phyloP scores from a whole-genome alignment of 768 basidiomycete genomes.

The Tylopilus sp. region DNA sequence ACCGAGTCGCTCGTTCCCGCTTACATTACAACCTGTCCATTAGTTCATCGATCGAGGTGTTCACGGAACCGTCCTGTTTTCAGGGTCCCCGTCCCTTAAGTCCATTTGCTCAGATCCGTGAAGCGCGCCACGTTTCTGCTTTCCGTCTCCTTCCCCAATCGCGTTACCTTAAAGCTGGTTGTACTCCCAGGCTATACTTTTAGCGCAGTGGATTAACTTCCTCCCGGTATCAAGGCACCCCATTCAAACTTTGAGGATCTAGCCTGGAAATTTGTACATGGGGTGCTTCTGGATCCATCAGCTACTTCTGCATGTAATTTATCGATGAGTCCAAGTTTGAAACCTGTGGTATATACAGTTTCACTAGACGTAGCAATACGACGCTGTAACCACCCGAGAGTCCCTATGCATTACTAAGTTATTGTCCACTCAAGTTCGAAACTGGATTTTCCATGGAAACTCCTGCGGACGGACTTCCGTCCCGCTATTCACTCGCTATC shows the following conservation, averaged over 20 bases:
- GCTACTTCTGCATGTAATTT: background rate
- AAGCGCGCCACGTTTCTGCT: background rate
- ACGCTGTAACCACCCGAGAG: background rate
- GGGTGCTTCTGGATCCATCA: background rate
- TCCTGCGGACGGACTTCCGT: slow-evolving; percentile 4
- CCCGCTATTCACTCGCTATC: background rate
- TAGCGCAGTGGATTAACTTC: background rate
- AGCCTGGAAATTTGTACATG: slow-evolving; percentile 5
- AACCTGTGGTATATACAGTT: background rate
- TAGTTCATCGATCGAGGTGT: background rate
- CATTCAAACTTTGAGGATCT: slow-evolving; percentile 6
- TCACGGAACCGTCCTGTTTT: background rate
- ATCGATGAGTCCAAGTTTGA: too few species aligned
- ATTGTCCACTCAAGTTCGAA: background rate
- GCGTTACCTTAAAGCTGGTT: background rate
- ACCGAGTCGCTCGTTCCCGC: background rate
- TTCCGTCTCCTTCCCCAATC: background rate
- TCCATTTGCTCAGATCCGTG: background rate
- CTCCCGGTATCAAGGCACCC: slow-evolving; percentile 5
- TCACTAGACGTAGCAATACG: background rate
- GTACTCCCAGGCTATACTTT: slow-evolving; percentile 8
- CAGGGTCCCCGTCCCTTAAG: background rate
- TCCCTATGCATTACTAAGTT: background rate
- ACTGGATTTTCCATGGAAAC: slow-evolving; percentile 10
- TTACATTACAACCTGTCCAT: background rate